Evolutionary conservation across 225 moss, liverwort and hornwort species (phyloP).

Genomic region (Neckera pumila): DNA sequence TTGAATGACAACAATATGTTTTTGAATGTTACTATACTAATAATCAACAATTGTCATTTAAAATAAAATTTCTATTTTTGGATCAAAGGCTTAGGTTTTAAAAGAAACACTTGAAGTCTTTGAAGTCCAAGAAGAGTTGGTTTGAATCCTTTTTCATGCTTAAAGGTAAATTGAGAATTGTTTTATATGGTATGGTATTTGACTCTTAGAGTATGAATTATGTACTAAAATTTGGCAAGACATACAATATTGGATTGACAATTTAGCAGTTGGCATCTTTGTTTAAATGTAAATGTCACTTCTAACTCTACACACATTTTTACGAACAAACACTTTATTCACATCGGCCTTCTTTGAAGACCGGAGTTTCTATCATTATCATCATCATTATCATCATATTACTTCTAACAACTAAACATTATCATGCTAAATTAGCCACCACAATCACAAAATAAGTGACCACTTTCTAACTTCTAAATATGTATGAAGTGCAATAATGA

Average conservation of each 20-base stretch:
- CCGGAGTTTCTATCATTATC: too few species aligned
- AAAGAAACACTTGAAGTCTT: not conserved
- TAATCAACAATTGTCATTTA: not conserved
- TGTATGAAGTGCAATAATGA: not conserved
- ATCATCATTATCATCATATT: too few species aligned
- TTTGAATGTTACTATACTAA: not conserved
- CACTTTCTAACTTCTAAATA: not conserved
- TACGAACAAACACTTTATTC: too few species aligned
- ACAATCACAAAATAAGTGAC: not conserved
- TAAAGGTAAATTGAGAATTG: not conserved
- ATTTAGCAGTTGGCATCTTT: not conserved
- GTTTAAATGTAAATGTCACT: too few species aligned
- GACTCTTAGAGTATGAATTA: accelerated
- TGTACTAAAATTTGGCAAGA: not conserved
- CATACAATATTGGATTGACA: not conserved
- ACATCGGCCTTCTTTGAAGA: too few species aligned
- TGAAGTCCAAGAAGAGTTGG: not conserved
- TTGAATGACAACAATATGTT: not conserved
- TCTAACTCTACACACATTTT: too few species aligned
- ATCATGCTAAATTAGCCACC: not conserved
- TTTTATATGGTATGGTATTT: not conserved
- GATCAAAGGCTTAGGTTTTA: too few species aligned
- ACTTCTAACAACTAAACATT: not conserved
- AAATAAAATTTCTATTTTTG: not conserved
- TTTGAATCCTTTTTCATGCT: not conserved